These are phyloP conservation scores for Plasmodium cynomolgi DNA, from an alignment of 169 alveolate species.

Conservation along the genomic window DNA sequence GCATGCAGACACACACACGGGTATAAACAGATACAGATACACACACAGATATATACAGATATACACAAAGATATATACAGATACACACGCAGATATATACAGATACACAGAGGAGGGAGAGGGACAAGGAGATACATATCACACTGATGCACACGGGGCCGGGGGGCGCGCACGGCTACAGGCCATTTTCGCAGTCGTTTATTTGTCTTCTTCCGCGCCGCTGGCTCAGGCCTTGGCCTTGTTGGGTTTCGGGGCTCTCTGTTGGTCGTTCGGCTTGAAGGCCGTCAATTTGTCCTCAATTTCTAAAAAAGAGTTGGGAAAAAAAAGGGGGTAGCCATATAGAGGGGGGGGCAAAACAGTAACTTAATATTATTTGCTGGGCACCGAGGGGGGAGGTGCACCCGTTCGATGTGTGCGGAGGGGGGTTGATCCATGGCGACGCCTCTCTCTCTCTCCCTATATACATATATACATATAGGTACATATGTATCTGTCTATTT, in stretches of 20 bases:
- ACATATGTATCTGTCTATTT: not conserved
- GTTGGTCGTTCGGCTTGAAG: not conserved
- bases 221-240: not conserved
- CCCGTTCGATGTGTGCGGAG: too few relatives aligned
- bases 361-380: not conserved
- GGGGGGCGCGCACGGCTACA: not conserved
- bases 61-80: not conserved
- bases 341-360: not conserved
- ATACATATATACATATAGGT: slow-evolving; percentile 13
- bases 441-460: too few relatives aligned
- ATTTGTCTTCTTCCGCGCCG: not conserved
- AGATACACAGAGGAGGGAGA: not conserved
- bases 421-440: too few relatives aligned
- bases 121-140: not conserved
- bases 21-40: not conserved
- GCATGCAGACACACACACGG: not conserved
- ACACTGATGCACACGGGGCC: not conserved
- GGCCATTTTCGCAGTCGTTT: not conserved
- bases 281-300: not conserved
- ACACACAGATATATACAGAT: not conserved
- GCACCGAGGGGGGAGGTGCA: not conserved
- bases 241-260: not conserved
- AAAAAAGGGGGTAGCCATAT: not conserved
- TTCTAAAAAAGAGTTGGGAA: not conserved
- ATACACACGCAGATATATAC: not conserved